phyloP scores from a whole-genome alignment of 495 filamentous ascomycete species.

The Penicillium parvum region DNA sequence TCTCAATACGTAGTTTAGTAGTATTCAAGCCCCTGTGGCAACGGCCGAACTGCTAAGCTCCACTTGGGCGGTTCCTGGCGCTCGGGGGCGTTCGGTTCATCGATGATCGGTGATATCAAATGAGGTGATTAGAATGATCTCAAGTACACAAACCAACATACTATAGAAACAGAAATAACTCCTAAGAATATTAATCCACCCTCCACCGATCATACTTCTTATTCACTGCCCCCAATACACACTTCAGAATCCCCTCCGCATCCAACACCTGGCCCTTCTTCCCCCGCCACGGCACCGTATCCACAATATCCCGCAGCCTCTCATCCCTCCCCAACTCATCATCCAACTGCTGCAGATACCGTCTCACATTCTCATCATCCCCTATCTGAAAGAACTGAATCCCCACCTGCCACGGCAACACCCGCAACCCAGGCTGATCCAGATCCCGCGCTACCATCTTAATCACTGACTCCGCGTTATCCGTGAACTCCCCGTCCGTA shows the following conservation, averaged over 20 bases:
- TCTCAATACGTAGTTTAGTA: too few relatives aligned
- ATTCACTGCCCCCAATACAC: constrained; percentile 72
- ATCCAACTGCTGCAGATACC: constrained; percentile 70
- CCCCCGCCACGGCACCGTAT: constrained; percentile 75
- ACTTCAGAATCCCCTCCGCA: constrained; percentile 75
- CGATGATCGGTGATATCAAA: too few relatives aligned
- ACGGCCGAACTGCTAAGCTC: too few relatives aligned
- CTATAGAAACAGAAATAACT: neutral
- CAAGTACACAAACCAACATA: neutral
- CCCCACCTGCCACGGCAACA: constrained; percentile 81
- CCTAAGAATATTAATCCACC: constrained; percentile 4
- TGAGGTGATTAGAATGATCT: too few relatives aligned
- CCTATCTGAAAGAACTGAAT: constrained; percentile 98
- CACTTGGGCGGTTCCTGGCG: constrained; percentile 18
- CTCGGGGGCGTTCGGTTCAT: constrained; percentile 6
- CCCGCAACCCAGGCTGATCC: constrained; percentile 55
- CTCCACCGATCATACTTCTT: constrained; percentile 31
- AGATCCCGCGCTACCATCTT: constrained; percentile 62
- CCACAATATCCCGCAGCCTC: constrained; percentile 81
- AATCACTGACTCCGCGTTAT: constrained; percentile 74
- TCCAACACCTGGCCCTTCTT: constrained; percentile 40
- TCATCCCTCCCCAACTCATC: constrained; percentile 59
- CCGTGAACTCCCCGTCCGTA: constrained; percentile 82
- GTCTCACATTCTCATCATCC: constrained; percentile 57
- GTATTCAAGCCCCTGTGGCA: too few relatives aligned